Base-by-base conservation (phyloP, 2,329 filamentous ascomycete species). In the Beauveria sp. region DNA sequence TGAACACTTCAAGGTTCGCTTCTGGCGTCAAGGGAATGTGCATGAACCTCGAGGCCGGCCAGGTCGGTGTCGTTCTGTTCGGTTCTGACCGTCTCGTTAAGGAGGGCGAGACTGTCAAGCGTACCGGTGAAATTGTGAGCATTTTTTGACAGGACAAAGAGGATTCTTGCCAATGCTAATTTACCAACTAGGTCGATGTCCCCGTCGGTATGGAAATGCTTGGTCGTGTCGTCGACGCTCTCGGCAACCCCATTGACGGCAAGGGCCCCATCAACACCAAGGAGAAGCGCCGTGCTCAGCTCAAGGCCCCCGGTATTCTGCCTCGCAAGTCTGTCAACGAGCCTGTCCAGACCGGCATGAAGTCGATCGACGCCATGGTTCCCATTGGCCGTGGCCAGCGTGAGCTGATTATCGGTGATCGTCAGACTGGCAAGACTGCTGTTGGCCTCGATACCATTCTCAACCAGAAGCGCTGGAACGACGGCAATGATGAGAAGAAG, bases 21-120 rank as follows among this genome's bases (percentile, higher is more conserved):
- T 99, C 95, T 69, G 95, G 95, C 80, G 95, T 98, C 81, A 98
- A 98, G 89, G 95, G 95, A 80, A 99, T 99, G 95, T 98, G 93
- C 91, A 98, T 99, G 93, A 99, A 99, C 90, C 88, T 99, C 82
- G 95, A 99, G 85, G 95, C 95, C 80, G 95, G 95, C 79, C 95
- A 98, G 83, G 95, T 99, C 83, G 95, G 95, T 96, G 93, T 99
- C 75, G 95, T 99, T 87, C 87, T 99, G 76, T 99, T 99, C 87
- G 95, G 95, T 88, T 98, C 95, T 76, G 95, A 99, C 84, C 93
- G 95, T 93, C 86, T 97, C 73, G 95, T 99, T 87, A 95, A 91
- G 86, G 95, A 99, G 83, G 95, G 95, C 77, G 93, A 99, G 86
- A 93, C 90, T 69, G 95, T 99, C 81, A 98, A 96, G 90, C 93